These are phyloP conservation scores for Aschersonia sp. DNA, from an alignment of 2,329 filamentous ascomycete genomes.

Conservation along the genomic window DNA sequence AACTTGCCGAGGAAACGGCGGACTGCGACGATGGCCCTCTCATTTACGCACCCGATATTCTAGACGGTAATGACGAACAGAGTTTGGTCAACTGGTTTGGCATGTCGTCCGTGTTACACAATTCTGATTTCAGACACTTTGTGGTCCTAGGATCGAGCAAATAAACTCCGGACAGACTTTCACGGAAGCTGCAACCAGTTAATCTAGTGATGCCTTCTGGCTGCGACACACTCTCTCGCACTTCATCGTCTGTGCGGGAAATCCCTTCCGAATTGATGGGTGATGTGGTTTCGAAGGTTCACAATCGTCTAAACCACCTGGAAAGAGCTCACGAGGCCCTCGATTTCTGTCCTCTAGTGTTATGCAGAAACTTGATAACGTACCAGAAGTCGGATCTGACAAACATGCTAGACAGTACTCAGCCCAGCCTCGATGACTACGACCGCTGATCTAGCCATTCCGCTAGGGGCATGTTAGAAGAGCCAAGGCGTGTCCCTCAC, in stretches of 20 bases:
- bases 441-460: slow-evolving; percentile 10
- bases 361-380: slow-evolving; percentile 26
- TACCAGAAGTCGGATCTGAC: slow-evolving; percentile 18
- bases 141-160: slow-evolving; percentile 34
- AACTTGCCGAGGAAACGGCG: slow-evolving; percentile 6
- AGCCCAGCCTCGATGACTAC: slow-evolving; percentile 8
- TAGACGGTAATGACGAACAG: slow-evolving; percentile 46
- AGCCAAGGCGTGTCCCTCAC: neutral
- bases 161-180: slow-evolving; percentile 8
- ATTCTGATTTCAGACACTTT: slow-evolving; percentile 39
- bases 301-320: neutral
- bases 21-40: slow-evolving; percentile 16
- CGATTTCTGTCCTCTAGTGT: slow-evolving; percentile 8
- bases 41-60: slow-evolving; percentile 28
- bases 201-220: neutral
- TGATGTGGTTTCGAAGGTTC: neutral
- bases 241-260: neutral
- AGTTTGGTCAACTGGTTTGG: slow-evolving; percentile 50
- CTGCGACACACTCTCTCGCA: neutral
- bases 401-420: slow-evolving; percentile 9
- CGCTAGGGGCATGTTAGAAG: too few relatives aligned
- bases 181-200: slow-evolving; percentile 8
- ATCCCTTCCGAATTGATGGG: too few relatives aligned
- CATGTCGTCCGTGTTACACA: slow-evolving; percentile 35
- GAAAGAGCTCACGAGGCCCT: neutral